Percentiles rank a stretch among this genome's conserved stretches.
Conservation (phyloP, 2,329 filamentous ascomycete genomes). For the Passalora sequoiae region DNA sequence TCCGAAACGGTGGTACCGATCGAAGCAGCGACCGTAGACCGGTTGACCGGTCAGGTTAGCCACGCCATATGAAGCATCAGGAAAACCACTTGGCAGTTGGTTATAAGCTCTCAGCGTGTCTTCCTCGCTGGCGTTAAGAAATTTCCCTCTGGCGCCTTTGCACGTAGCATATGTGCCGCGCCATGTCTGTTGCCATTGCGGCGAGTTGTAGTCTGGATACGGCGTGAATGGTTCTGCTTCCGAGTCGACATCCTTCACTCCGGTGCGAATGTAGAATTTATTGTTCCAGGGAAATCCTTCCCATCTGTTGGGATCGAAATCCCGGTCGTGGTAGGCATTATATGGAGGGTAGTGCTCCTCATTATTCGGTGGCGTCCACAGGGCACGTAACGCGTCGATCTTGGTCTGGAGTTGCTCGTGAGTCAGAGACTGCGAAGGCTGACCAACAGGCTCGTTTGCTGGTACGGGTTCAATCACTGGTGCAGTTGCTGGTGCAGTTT, state of each 20-base stretch:
- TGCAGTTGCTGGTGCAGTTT: background rate
- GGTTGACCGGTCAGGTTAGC: slow-evolving; percentile 58
- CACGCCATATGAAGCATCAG: slow-evolving; percentile 58
- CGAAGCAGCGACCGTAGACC: slow-evolving; percentile 58
- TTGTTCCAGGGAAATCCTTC: slow-evolving; percentile 42
- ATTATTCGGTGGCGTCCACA: slow-evolving; percentile 36
- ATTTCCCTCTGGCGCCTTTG: slow-evolving; percentile 52
- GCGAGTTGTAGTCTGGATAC: slow-evolving; percentile 65
- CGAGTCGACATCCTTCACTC: slow-evolving; percentile 23
- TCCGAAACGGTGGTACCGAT: slow-evolving; percentile 49
- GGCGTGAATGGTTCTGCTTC: slow-evolving; percentile 61
- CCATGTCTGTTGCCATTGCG: slow-evolving; percentile 53
- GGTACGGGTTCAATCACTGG: no score
- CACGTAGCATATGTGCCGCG: slow-evolving; percentile 60
- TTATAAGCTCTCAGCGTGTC: slow-evolving; percentile 61
- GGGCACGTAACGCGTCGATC: slow-evolving; percentile 39
- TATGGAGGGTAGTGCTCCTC: slow-evolving; percentile 44
- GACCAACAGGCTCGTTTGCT: no score
- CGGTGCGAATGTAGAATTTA: slow-evolving; percentile 36
- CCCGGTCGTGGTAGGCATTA: slow-evolving; percentile 37
- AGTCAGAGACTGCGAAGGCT: no score
- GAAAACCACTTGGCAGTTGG: slow-evolving; percentile 55
- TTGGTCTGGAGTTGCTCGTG: slow-evolving; percentile 20
- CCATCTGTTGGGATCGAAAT: slow-evolving; percentile 47
- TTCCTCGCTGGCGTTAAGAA: slow-evolving; percentile 52